These are phyloP conservation scores for Umbelopsis sp. DNA, from an alignment of 371 early-diverging fungal genomes.

Conservation along the genomic window DNA sequence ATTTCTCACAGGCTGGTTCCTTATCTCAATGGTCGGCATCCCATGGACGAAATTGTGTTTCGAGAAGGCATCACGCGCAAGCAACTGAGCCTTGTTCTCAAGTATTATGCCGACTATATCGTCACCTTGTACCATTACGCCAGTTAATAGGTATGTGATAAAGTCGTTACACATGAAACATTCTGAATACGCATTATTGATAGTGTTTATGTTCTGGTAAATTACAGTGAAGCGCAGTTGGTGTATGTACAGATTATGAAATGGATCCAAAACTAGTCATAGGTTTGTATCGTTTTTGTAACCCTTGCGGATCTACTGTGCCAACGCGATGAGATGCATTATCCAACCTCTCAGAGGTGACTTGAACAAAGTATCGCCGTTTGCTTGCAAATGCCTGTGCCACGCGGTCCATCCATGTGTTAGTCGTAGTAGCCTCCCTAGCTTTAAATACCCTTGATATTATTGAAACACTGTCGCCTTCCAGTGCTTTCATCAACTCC, in stretches of 20 bases:
- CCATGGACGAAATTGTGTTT: slow-evolving; percentile 83
- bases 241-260: neutral
- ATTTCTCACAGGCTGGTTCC: slow-evolving; percentile 53
- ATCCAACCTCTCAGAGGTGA: neutral
- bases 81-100: slow-evolving; percentile 63
- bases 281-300: slow-evolving; percentile 1
- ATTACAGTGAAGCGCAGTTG: neutral
- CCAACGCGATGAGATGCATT: slow-evolving; percentile 1
- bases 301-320: neutral
- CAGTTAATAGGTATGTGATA: slow-evolving; percentile 4
- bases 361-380: slow-evolving; percentile 7
- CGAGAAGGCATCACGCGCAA: slow-evolving; percentile 70
- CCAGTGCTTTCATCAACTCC: neutral
- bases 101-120: slow-evolving; percentile 60
- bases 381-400: neutral
- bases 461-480: neutral
- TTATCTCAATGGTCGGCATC: slow-evolving; percentile 82
- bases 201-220: neutral
- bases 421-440: neutral
- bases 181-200: neutral
- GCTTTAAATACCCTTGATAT: neutral
- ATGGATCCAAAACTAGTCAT: neutral
- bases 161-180: neutral
- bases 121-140: slow-evolving; percentile 53
- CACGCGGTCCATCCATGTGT: neutral